Evolutionary conservation across 1,284 basidiomycete genomes (phyloP), one percentile per base, ranked within the genome.

Genomic region (Papiliotrema laurentii): DNA sequence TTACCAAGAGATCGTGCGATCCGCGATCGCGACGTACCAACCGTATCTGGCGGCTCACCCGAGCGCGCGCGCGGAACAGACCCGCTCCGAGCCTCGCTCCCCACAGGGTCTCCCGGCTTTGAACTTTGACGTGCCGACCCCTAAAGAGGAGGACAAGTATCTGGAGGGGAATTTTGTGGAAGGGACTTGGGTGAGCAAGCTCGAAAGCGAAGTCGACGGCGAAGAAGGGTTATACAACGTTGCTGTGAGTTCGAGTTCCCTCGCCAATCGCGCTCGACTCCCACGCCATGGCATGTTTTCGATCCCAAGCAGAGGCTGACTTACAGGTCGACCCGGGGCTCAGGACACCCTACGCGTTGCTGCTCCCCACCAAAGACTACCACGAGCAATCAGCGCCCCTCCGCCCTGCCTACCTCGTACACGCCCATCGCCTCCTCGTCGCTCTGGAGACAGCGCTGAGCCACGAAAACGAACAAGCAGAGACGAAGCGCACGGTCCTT

Each of bases 341-440:
- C 9, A 9, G 35, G 13, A 37, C 35, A 7, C 35, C 35, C 10
- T 37, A 11, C 19, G 35, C 35, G 19, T 18, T 50, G 18, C 4
- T 45, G 16, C 16, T 50, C 14, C 39, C 48, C 9, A 50, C 48
- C 3, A 45, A 45, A 35, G 48, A 26, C n/a, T 50, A 44, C 22
- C 48, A 50, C 25, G 21, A 18, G 7, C 48, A 50, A 31, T 50
- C 48, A 3, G 48, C 48, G 9, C 48, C 48, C 2, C 26, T 50
- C 11, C 31, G 48, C 24, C 43, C 48, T 18, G 31, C 33, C 13
- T 50, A 50, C 43, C 26, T 50, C 24, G 26, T 39, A 16, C 48
- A 50, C 26, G 43, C 48, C 25, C 35, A 50, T 50, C 31, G 48
- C 10, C 36, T 50, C 3, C 25, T 50, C 7, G 7, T 50, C 5